Evolutionary conservation across 106 monocot species (phyloP), one percentile per base, ranked within the genome.

Genomic region (Dendrobium officinale): DNA sequence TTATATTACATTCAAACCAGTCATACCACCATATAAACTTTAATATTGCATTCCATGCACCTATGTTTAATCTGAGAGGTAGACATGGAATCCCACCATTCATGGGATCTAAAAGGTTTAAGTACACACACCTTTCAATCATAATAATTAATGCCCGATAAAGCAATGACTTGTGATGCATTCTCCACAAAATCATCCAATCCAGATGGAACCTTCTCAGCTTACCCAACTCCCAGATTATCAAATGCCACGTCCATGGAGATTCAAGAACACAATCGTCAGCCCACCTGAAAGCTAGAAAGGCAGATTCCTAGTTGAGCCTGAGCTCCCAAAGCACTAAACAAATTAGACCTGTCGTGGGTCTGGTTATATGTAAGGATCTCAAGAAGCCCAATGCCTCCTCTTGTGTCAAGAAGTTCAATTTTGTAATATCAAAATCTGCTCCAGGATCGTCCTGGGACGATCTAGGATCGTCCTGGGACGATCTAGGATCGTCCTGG

Each of bases 281-380:
- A 9, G 80, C 90, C 91, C 91, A 93, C 72, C 77, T 82, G 70
- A 95, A 88, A 17, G 83, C 93, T 27, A 91, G 73, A 16, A 88
- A 31, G 16, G 91, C 91, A 24, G 90, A 80, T 27, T 95, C 93
- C 89, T 88, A 88, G 41, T 95, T 91, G 24, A 67, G 24, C 77
- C 91, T 75, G 67, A 96, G 88, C 87, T 85, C 85, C 96, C 96
- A 91, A 5, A 96, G 80, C 0, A 89, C 93, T 5, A 61, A 79
- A 79, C 83, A 72, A 41, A 87, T 80, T 82, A 93, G 77, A 29
- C 61, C 81, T 73, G 42, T 79, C 15, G 86, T 81, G 11, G 72
- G 85, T 45, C 51, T 37, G 55, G 83, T 27, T 13, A 48, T 45
- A 9, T 68, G 85, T 0, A 89, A 88, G n/a, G 55, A 66, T 27